A percentile compares a stretch with the other conserved stretches of the same genome.
Conservation (phyloP, 2,329 filamentous ascomycete genomes). For the Fusarium sublunatum region DNA sequence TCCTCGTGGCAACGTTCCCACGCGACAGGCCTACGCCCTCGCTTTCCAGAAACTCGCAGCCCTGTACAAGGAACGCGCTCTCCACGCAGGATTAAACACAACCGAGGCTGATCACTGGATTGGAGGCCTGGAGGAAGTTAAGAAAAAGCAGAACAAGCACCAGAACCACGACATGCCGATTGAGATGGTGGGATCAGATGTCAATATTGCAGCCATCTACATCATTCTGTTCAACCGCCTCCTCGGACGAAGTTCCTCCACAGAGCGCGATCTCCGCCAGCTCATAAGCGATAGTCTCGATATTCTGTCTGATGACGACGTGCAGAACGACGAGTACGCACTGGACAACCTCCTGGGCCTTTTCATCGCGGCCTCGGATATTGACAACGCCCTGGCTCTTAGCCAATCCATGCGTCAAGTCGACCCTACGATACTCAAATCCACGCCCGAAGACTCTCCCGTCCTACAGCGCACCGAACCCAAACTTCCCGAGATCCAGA, state of each 20-base stretch:
- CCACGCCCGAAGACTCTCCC: constrained; percentile 47
- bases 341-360: constrained; percentile 56
- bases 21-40: constrained; percentile 53
- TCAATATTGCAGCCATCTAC: constrained; percentile 57
- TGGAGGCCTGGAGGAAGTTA: constrained; percentile 51
- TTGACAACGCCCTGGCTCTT: constrained; percentile 52
- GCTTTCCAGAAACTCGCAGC: constrained; percentile 55
- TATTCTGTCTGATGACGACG: constrained; percentile 55
- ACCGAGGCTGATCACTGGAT: constrained; percentile 49
- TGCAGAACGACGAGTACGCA: constrained; percentile 56
- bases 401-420: constrained; percentile 55
- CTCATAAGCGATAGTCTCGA: constrained; percentile 54
- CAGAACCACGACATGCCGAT: constrained; percentile 55
- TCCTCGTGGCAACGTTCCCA: constrained; percentile 54
- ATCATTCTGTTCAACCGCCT: constrained; percentile 54
- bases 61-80: constrained; percentile 52
- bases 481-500: constrained; percentile 53
- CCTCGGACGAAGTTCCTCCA: constrained; percentile 43
- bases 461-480: constrained; percentile 48
- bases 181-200: constrained; percentile 55
- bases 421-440: constrained; percentile 45
- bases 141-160: constrained; percentile 52
- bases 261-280: constrained; percentile 46
- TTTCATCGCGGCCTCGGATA: constrained; percentile 54
- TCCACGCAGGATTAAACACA: constrained; percentile 45